phyloP scores from a whole-genome alignment of 768 basidiomycete genomes.

The Boletales sp. region DNA sequence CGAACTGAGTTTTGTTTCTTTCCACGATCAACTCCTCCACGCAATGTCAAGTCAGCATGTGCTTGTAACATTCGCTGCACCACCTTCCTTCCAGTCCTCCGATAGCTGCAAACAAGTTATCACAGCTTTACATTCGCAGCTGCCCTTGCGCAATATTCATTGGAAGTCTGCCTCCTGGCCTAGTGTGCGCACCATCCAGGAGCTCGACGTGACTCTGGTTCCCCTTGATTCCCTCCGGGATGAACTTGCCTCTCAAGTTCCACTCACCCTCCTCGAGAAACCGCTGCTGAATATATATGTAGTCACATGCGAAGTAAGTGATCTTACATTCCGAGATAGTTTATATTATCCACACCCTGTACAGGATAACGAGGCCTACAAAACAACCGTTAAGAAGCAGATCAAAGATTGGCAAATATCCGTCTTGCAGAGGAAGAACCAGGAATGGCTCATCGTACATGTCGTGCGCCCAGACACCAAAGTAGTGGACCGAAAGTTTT shows the following conservation, averaged over 20 bases:
- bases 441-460: slow-evolving; percentile 92
- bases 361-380: slow-evolving; percentile 73
- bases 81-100: slow-evolving; percentile 61
- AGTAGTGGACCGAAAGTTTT: slow-evolving; percentile 60
- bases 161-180: slow-evolving; percentile 80
- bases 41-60: slow-evolving; percentile 47
- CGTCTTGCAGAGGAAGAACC: slow-evolving; percentile 66
- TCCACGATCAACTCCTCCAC: slow-evolving; percentile 11
- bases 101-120: slow-evolving; percentile 72
- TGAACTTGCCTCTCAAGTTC: slow-evolving; percentile 72
- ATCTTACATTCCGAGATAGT: background rate
- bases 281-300: slow-evolving; percentile 87
- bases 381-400: slow-evolving; percentile 71
- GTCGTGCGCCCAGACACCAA: slow-evolving; percentile 72
- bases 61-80: slow-evolving; percentile 65
- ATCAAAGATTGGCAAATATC: slow-evolving; percentile 88
- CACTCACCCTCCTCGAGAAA: slow-evolving; percentile 75
- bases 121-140: slow-evolving; percentile 58
- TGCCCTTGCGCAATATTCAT: slow-evolving; percentile 87
- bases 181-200: slow-evolving; percentile 82
- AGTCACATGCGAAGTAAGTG: slow-evolving; percentile 79
- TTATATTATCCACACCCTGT: slow-evolving; percentile 6
- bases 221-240: slow-evolving; percentile 65
- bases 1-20: slow-evolving; percentile 4
- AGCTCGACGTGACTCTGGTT: slow-evolving; percentile 75